phyloP scores from a whole-genome alignment of 257 asterid species.

The Verbena officinalis region DNA sequence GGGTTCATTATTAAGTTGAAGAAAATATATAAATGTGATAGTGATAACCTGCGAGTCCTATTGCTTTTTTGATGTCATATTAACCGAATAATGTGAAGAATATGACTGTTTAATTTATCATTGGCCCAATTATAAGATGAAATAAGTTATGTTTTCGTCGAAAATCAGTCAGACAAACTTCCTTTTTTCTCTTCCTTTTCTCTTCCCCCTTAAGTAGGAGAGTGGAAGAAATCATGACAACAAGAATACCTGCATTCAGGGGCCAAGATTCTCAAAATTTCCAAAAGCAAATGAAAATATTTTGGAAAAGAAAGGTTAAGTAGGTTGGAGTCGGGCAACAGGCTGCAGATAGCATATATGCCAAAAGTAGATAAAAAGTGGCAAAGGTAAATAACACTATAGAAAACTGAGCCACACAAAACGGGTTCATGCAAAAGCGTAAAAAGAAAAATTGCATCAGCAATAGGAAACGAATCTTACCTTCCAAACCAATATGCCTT shows the following conservation, averaged over 20 bases:
- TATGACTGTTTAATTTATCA: too few relatives aligned
- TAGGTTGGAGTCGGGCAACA: not conserved
- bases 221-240: too few relatives aligned
- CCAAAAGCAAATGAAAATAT: not conserved
- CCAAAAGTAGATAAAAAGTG: conserved; percentile 34
- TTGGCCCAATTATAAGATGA: too few relatives aligned
- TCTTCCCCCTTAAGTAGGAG: too few relatives aligned
- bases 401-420: not conserved
- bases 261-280: conserved; percentile 16
- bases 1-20: not conserved
- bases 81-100: too few relatives aligned
- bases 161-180: too few relatives aligned
- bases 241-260: not conserved
- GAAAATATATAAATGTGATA: too few relatives aligned
- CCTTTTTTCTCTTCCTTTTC: too few relatives aligned
- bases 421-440: conserved; percentile 9
- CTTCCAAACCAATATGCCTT: conserved; percentile 97
- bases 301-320: not conserved
- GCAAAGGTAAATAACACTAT: conserved; percentile 1
- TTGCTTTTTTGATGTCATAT: too few relatives aligned
- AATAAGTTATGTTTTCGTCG: too few relatives aligned
- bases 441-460: conserved; percentile 7
- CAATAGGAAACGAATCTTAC: conserved; percentile 38
- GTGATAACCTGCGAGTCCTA: too few relatives aligned
- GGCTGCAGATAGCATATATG: conserved; percentile 26